Evolutionary conservation across 1,284 basidiomycete genomes (phyloP).

Genomic region (Austroboletus novae-zelandiae): DNA sequence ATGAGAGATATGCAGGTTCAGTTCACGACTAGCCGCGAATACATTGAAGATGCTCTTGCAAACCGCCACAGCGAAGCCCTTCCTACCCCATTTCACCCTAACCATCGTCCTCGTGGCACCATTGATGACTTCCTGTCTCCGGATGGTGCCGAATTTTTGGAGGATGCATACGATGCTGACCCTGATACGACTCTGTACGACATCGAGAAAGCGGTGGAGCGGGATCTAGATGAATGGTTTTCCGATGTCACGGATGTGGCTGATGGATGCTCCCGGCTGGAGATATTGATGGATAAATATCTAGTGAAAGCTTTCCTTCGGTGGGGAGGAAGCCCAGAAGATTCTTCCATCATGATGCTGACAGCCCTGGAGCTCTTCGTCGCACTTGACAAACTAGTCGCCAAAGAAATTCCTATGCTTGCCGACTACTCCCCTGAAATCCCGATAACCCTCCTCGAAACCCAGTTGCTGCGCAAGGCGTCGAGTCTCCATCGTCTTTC

Average conservation of each 20-base stretch:
- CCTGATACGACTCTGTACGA: conserved; percentile 29
- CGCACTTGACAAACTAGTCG: not conserved
- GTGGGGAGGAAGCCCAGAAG: not conserved
- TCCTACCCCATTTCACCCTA: conserved; percentile 8
- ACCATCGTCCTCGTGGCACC: not conserved
- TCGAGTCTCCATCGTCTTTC: not conserved
- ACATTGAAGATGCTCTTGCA: conserved; percentile 3
- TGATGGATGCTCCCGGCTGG: not conserved
- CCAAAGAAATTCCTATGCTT: not conserved
- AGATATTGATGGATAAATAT: conserved; percentile 3
- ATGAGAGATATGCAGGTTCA: not conserved
- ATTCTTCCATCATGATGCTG: not conserved
- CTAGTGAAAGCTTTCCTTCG: not conserved
- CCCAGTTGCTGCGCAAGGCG: not conserved
- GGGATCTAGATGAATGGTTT: not conserved
- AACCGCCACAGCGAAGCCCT: not conserved
- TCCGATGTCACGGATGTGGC: not conserved
- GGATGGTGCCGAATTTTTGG: conserved; percentile 3
- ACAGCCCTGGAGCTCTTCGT: not conserved
- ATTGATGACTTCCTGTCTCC: not conserved
- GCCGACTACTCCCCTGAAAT: not conserved
- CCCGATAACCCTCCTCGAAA: not conserved
- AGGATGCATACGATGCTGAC: conserved; percentile 5
- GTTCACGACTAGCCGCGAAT: not conserved
- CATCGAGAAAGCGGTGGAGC: not conserved